phyloP scores from a whole-genome alignment of 768 basidiomycete genomes.

The Lyophyllum shimeji region DNA sequence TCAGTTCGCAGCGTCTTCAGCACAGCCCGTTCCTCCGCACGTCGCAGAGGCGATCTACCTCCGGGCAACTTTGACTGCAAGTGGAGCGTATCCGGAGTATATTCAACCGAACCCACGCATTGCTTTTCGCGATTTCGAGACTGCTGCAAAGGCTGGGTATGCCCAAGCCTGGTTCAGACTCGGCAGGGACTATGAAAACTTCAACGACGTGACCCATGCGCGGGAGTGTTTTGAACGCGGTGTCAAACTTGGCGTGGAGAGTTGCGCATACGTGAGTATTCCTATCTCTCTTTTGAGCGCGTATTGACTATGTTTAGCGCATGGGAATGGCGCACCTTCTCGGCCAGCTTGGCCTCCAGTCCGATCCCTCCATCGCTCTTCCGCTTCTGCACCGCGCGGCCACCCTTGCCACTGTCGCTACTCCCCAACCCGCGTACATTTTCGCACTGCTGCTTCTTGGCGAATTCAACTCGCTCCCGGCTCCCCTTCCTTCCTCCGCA shows the following conservation, averaged over 20 bases:
- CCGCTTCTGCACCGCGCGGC: constrained; percentile 80
- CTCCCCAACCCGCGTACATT: constrained; percentile 87
- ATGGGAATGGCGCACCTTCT: constrained; percentile 92
- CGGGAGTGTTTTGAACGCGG: constrained; percentile 88
- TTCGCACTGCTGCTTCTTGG: constrained; percentile 84
- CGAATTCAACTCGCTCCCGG: constrained; percentile 71
- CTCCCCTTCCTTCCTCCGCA: constrained; percentile 46
- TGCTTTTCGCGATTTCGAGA: constrained; percentile 91
- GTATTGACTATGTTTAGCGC: constrained; percentile 47
- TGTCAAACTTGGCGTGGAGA: constrained; percentile 68
- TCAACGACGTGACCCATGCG: constrained; percentile 71
- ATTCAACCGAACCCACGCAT: constrained; percentile 65
- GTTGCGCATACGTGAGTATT: constrained; percentile 73
- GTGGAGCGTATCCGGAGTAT: constrained; percentile 69
- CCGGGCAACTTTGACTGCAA: constrained; percentile 70
- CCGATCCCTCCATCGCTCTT: constrained; percentile 56
- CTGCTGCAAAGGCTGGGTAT: constrained; percentile 75
- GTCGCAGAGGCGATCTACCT: constrained; percentile 76
- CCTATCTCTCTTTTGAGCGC: constrained; percentile 1
- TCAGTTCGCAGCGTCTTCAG: constrained; percentile 42
- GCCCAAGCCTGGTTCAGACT: constrained; percentile 88
- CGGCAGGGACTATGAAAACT: constrained; percentile 89
- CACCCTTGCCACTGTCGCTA: constrained; percentile 64
- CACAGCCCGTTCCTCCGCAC: constrained; percentile 34
- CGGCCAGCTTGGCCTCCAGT: constrained; percentile 74